Percentiles rank a stretch among this genome's conserved stretches.
Conservation (phyloP, 768 basidiomycete species). For the Rhodotorula kratochvilovae region DNA sequence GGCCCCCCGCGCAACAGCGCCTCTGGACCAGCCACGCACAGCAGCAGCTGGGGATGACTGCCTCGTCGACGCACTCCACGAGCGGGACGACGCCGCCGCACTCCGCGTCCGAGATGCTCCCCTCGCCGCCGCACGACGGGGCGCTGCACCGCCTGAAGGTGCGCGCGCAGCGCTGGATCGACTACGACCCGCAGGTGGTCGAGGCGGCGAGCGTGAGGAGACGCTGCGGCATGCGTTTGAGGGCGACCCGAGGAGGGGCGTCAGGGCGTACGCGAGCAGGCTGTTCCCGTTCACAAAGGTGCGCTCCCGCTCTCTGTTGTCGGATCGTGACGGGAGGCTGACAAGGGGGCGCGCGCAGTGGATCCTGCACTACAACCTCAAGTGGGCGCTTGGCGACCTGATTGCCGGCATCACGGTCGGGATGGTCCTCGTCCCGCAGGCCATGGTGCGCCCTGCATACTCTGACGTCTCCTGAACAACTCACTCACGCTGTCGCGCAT, state of each 20-base stretch:
- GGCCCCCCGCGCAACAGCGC: no score
- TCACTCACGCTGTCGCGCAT: no score
- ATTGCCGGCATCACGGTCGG: slow-evolving; percentile 48
- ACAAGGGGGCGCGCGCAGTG: slow-evolving; percentile 1
- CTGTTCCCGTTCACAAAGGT: slow-evolving; percentile 30
- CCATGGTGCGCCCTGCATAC: slow-evolving; percentile 54
- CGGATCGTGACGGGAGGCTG: not conserved
- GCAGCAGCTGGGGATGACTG: no score
- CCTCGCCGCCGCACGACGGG: no score
- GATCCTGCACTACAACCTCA: slow-evolving; percentile 9
- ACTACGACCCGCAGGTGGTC: slow-evolving; percentile 29
- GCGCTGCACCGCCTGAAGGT: not conserved
- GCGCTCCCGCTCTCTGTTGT: not conserved
- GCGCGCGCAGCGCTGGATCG: not conserved
- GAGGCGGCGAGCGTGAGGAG: slow-evolving; percentile 25
- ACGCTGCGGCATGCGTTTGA: not conserved
- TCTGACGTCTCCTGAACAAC: no score
- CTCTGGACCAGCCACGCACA: no score
- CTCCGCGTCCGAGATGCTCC: no score
- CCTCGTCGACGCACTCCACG: not conserved
- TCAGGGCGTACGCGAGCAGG: not conserved
- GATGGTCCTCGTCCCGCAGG: slow-evolving; percentile 85
- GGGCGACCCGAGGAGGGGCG: not conserved
- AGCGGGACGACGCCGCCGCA: no score
- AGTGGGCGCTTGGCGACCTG: slow-evolving; percentile 40